These are phyloP conservation scores for Cyberlindnera suaveolens DNA, from an alignment of 805 yeast species.

Conservation along the genomic window DNA sequence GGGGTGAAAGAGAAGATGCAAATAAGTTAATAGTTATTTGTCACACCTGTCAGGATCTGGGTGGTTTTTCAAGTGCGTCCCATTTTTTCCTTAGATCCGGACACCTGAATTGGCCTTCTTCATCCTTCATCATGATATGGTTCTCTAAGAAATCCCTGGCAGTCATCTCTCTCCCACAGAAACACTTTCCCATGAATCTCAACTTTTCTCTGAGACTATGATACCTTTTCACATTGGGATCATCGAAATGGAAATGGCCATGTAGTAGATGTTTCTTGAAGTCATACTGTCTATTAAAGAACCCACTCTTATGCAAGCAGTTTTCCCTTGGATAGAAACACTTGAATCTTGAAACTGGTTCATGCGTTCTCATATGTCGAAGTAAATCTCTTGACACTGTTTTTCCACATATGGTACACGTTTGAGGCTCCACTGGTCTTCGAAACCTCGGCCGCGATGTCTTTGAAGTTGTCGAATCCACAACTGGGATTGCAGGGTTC, in stretches of 20 bases:
- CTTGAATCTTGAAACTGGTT: slow-evolving; percentile 45
- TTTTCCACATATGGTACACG: slow-evolving; percentile 47
- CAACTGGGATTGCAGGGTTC: too few species aligned
- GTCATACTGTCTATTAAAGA: slow-evolving; percentile 63
- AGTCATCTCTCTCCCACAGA: slow-evolving; percentile 41
- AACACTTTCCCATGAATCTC: slow-evolving; percentile 44
- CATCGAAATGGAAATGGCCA: slow-evolving; percentile 51
- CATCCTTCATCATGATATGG: slow-evolving; percentile 37
- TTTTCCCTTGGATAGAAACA: slow-evolving; percentile 49
- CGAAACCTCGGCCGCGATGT: too few species aligned
- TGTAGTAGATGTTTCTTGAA: slow-evolving; percentile 60
- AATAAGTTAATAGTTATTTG: too few species aligned
- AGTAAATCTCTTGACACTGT: slow-evolving; percentile 53
- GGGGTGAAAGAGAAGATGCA: too few species aligned
- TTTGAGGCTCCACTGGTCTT: not conserved
- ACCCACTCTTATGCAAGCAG: slow-evolving; percentile 57
- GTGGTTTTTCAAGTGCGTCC: not conserved
- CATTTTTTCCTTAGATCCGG: slow-evolving; percentile 7
- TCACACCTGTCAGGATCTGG: too few species aligned
- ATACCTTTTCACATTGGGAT: slow-evolving; percentile 26
- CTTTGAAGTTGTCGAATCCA: too few species aligned
- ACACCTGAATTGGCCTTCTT: slow-evolving; percentile 1
- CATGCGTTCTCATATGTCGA: slow-evolving; percentile 59
- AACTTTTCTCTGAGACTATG: slow-evolving; percentile 50
- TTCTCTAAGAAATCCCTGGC: slow-evolving; percentile 51